Percentiles rank a stretch among this genome's conserved stretches.
Evolutionary conservation across 768 basidiomycete species (phyloP).

Genomic region (Sporobolomyces phaffii): DNA sequence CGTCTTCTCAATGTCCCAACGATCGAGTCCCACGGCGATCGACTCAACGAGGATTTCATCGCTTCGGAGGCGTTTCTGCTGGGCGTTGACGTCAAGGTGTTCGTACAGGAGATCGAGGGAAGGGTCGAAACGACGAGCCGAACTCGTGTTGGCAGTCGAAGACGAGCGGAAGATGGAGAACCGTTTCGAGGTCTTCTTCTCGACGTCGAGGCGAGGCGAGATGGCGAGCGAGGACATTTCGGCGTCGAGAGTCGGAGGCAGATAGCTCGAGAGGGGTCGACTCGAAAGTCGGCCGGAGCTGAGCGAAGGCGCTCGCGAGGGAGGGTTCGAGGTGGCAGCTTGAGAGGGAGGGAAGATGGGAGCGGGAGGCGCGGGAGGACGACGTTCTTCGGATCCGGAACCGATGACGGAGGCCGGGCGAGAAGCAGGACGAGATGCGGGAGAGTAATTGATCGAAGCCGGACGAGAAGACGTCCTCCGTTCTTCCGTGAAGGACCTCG

Average conservation of each 20-base stretch:
- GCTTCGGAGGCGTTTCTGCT: conserved; percentile 22
- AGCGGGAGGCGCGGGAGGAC: background rate
- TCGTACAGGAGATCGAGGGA: conserved; percentile 22
- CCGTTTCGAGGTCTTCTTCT: conserved; percentile 22
- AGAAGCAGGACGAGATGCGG: background rate
- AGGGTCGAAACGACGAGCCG: conserved; percentile 9
- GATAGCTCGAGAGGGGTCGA: conserved; percentile 4
- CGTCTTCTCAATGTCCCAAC: conserved; percentile 36
- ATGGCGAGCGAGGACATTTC: conserved; percentile 12
- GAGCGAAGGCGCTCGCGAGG: background rate
- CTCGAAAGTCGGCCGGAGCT: background rate
- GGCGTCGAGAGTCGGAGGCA: background rate
- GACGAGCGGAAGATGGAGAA: conserved; percentile 28
- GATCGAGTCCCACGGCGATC: conserved; percentile 42
- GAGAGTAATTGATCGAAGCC: background rate
- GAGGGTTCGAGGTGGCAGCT: no score
- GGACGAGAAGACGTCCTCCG: conserved; percentile 1
- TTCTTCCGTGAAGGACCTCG: background rate
- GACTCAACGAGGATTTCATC: conserved; percentile 42
- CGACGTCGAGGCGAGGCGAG: conserved; percentile 18
- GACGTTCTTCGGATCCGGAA: background rate
- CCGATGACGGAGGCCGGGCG: background rate
- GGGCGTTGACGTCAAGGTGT: conserved; percentile 4
- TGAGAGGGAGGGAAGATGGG: background rate
- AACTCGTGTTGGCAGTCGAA: background rate